Percentiles rank a stretch among this genome's conserved stretches.
Conservation (phyloP, 2,329 filamentous ascomycete genomes). For the Botrytis byssoidea region DNA sequence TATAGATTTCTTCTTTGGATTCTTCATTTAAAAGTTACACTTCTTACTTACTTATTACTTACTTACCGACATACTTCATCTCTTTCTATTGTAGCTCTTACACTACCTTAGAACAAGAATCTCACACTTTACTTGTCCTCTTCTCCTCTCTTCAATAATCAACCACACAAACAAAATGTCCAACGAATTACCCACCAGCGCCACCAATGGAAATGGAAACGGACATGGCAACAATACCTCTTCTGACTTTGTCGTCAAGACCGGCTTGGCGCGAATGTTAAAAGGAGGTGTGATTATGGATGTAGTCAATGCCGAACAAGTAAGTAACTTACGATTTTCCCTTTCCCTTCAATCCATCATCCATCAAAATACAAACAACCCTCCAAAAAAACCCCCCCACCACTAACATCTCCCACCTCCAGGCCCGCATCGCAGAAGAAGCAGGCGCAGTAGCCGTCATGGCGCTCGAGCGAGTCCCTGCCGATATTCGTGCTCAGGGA, state of each 20-base stretch:
- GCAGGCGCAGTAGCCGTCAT: conserved; percentile 95
- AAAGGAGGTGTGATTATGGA: conserved; percentile 99
- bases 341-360: background rate
- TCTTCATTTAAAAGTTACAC: background rate
- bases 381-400: background rate
- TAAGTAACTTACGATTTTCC: conserved; percentile 36
- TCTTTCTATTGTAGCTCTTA: background rate
- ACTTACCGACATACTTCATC: background rate
- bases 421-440: conserved; percentile 96
- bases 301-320: conserved; percentile 86
- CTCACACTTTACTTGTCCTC: background rate
- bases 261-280: conserved; percentile 93
- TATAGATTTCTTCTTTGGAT: background rate
- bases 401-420: background rate
- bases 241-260: conserved; percentile 79
- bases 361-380: background rate
- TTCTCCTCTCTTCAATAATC: conserved; percentile 25
- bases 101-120: conserved; percentile 32
- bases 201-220: conserved; percentile 30
- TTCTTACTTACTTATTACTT: background rate
- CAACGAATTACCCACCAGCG: conserved; percentile 46
- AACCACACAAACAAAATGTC: conserved; percentile 35
- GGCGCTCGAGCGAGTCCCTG: conserved; percentile 95
- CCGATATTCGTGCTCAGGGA: conserved; percentile 88
- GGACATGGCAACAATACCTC: conserved; percentile 31